Evolutionary conservation across 2,329 filamentous ascomycete genomes (phyloP).

Genomic region (Diaporthe citriasiana): DNA sequence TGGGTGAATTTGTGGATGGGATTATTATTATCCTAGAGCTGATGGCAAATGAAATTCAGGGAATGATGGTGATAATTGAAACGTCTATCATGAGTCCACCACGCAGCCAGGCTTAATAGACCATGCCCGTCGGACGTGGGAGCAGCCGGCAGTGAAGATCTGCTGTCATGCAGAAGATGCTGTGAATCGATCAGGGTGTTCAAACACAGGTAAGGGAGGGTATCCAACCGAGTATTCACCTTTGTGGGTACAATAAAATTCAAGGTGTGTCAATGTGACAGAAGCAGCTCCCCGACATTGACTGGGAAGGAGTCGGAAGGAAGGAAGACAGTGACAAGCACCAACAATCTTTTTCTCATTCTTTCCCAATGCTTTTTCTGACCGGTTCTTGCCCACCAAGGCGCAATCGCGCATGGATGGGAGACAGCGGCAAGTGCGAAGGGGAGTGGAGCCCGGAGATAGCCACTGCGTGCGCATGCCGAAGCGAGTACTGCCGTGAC

Average conservation of each 20-base stretch:
- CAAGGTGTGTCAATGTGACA: not conserved
- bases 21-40: not conserved
- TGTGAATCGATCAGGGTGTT: slow-evolving; percentile 1
- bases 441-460: slow-evolving; percentile 20
- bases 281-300: not conserved
- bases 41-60: not conserved
- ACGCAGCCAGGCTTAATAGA: not conserved
- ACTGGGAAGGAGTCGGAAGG: not conserved
- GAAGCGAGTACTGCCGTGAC: slow-evolving; percentile 13
- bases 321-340: not conserved
- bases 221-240: not conserved
- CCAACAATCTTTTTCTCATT: not conserved
- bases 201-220: not conserved
- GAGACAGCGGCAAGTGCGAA: not conserved
- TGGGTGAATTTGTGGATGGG: not conserved
- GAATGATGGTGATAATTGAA: not conserved
- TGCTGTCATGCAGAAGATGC: not conserved
- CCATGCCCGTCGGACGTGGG: not conserved
- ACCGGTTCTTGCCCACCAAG: not conserved
- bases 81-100: not conserved
- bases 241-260: not conserved
- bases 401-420: slow-evolving; percentile 22
- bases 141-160: not conserved
- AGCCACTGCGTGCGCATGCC: not conserved
- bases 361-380: not conserved